Evolutionary conservation across 768 basidiomycete genomes (phyloP), one percentile per base, ranked within the genome.

Genomic region (Suillus clintonianus): DNA sequence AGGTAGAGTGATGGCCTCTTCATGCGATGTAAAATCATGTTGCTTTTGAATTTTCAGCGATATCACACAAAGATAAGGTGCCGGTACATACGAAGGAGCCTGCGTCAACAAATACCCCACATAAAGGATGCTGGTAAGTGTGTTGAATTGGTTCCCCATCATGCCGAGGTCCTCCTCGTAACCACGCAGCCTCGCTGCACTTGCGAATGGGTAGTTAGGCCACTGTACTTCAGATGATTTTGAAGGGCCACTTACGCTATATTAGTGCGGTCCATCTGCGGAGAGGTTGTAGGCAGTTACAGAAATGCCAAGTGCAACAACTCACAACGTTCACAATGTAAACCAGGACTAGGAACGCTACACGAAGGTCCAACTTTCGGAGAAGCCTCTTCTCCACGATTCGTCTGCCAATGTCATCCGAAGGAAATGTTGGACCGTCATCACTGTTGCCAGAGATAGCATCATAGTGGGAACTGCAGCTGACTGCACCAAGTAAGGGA

Each of bases 41-140:
- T 91, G 22, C 90, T 91, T 67, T 6, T 27, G 39, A n/a, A 42
- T 19, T 34, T 17, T 64, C 17, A 60, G 41, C 48, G 36, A 41
- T 30, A 6, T 11, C 50, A 6, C 42, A 55, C 22, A 10, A 48
- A 0, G 30, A 24, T 17, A 48, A 30, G 13, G 27, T 22, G 30
- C 10, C 48, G 15, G 43, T 67, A 75, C 86, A 69, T 65, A 88
- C 85, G 87, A 89, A 19, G 89, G 89, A 58, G 89, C 82, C 70
- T 92, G 90, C 86, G 89, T 91, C 30, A 89, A 74, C 62, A 87
- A 86, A 69, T 91, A 91, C 27, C 88, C 88, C 45, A 88, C 81
- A 67, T 87, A 89, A 58, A 89, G 80, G 62, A 89, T 83, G 34
- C 88, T 87, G 22, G 90, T 76, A 13, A 91, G 72, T 0, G 89